Percentiles rank a stretch among this genome's conserved stretches.
Conservation (phyloP, 2,329 filamentous ascomycete species). For the Aspergillus transmontanensis region DNA sequence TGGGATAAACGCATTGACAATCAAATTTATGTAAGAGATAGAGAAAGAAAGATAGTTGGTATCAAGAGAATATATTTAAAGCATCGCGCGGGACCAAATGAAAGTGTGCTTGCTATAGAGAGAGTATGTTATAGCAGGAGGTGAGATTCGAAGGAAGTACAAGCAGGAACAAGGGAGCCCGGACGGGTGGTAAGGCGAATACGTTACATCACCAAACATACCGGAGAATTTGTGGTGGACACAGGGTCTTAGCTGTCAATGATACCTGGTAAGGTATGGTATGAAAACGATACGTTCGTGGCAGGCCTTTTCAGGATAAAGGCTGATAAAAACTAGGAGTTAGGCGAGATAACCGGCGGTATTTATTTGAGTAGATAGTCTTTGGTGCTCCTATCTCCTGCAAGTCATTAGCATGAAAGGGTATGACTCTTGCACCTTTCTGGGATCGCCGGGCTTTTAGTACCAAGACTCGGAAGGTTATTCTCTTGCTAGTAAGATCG, state of each 20-base stretch:
- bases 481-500: constrained; percentile 4
- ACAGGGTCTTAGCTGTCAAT: not conserved
- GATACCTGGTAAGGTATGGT: not conserved
- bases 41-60: not conserved
- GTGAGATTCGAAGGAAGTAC: not conserved
- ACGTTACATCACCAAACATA: constrained; percentile 9
- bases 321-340: not conserved
- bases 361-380: not conserved
- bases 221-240: constrained; percentile 2
- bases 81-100: not conserved
- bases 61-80: not conserved
- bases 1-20: not conserved
- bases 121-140: not conserved
- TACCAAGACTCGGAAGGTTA: constrained; percentile 6
- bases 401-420: not conserved
- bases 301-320: not conserved
- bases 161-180: not conserved
- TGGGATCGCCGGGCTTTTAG: constrained; percentile 10
- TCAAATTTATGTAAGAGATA: not conserved
- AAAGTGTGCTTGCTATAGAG: not conserved
- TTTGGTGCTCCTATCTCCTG: not conserved
- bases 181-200: not conserved
- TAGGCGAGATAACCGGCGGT: constrained; percentile 3
- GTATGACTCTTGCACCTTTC: not conserved
- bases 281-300: not conserved